phyloP scores from a whole-genome alignment of 805 yeast species.

The Saccharomycopsis selenospora region DNA sequence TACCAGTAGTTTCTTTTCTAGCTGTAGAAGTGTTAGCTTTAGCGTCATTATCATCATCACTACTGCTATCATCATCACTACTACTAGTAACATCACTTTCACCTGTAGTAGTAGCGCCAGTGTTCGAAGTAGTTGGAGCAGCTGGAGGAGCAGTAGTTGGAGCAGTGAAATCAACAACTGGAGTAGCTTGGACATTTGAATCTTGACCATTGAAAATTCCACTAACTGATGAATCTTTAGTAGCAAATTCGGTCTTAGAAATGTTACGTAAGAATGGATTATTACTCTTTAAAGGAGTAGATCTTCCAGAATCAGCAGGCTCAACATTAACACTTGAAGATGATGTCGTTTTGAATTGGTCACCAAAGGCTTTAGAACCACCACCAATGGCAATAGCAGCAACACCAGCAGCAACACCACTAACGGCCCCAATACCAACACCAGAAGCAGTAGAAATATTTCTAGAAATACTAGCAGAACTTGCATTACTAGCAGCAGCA shows the following conservation, averaged over 20 bases:
- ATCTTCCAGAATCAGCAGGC: constrained; percentile 2
- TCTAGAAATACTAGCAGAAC: constrained; percentile 20
- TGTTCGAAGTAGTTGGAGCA: background rate
- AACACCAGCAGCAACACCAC: constrained; percentile 28
- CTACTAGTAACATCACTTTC: background rate
- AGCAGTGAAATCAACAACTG: background rate
- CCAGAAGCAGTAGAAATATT: constrained; percentile 15
- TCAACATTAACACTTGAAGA: constrained; percentile 1
- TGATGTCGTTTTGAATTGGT: background rate
- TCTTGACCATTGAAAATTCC: too few relatives aligned
- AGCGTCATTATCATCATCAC: constrained; percentile 3
- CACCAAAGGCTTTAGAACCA: constrained; percentile 18
- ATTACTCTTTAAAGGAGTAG: constrained; percentile 7
- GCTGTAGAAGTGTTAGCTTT: too few relatives aligned
- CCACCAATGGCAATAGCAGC: constrained; percentile 24
- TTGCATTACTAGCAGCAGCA: constrained; percentile 7
- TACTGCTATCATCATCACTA: constrained; percentile 1
- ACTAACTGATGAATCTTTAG: background rate
- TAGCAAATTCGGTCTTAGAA: background rate
- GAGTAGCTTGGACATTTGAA: constrained; percentile 1
- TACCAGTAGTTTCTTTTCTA: background rate
- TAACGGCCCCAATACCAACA: too few relatives aligned
- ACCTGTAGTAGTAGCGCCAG: background rate
- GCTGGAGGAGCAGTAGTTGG: constrained; percentile 5
- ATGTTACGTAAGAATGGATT: constrained; percentile 15